phyloP scores from a whole-genome alignment of 2,329 filamentous ascomycete species.

The Ophiostoma populinum region DNA sequence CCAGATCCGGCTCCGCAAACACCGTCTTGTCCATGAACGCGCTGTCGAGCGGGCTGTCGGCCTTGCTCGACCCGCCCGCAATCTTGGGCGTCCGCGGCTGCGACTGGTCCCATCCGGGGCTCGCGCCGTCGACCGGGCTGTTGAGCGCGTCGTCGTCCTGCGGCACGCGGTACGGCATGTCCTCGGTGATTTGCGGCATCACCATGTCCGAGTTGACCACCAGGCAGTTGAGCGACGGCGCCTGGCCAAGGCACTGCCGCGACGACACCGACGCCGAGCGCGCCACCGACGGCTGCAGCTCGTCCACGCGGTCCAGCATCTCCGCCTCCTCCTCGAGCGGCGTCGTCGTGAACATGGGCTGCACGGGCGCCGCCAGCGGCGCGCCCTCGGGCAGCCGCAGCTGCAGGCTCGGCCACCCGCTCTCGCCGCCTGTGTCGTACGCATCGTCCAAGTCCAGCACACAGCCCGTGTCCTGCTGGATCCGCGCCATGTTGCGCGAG shows the following conservation, averaged over 20 bases:
- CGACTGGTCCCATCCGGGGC: conserved; percentile 5
- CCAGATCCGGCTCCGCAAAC: conserved; percentile 8
- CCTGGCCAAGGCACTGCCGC: background rate
- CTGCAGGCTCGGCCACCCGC: conserved; percentile 14
- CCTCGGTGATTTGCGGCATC: conserved; percentile 4
- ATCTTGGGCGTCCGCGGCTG: conserved; percentile 4
- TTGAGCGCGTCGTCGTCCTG: conserved; percentile 10
- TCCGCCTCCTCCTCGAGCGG: conserved; percentile 5
- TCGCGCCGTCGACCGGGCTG: conserved; percentile 7
- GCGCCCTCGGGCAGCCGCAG: conserved; percentile 10
- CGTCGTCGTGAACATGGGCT: conserved; percentile 6
- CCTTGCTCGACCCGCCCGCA: background rate
- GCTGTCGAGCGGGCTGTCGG: conserved; percentile 1
- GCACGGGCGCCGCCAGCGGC: too few relatives aligned
- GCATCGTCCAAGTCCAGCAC: conserved; percentile 15
- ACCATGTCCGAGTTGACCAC: conserved; percentile 7
- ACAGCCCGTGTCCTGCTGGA: conserved; percentile 14
- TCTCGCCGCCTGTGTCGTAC: conserved; percentile 10
- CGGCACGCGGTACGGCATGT: conserved; percentile 10
- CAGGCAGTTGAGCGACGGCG: conserved; percentile 5
- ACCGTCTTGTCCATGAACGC: conserved; percentile 6
- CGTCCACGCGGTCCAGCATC: background rate
- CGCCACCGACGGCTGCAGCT: background rate
- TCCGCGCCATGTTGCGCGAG: conserved; percentile 13
- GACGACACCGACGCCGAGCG: background rate